Base-by-base conservation (phyloP, 106 monocot species). In the Apostasia ramifera region DNA sequence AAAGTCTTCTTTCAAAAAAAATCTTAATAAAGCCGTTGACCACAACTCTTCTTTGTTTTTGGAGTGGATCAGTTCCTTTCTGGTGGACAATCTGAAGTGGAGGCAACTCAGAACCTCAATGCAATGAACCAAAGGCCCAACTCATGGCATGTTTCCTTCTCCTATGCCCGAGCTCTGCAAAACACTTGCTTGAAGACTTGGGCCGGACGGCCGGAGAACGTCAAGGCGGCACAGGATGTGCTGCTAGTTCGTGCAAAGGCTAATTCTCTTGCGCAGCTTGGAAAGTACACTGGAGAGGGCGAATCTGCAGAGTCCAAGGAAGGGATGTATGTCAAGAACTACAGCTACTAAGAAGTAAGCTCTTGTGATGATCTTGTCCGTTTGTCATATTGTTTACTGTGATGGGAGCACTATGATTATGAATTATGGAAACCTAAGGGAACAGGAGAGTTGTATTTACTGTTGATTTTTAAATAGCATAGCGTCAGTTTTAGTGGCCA, bases 121-220 rank as follows among this genome's bases (percentile, higher is more conserved):
- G 90, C 90, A 42, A 90, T 90, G 86, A 90, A 86, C 80, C 90
- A 90, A 70, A 66, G 86, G 15, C n/a, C 81, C 9, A 86, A 79
- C 81, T 86, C 90, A 13, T 90, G 90, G 90, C 90, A 83, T 54
- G 86, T 90, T n/a, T 90, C 90, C 1, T 90, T 90, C 72, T 90
- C 90, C 26, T 90, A 90, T 26, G 86, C 90, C 0, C 78, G 86
- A 74, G 86, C 90, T 39, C 76, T 90, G 47, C 86, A 90, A 66
- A 90, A 90, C 83, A 86, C 90, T 3, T 90, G 86, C 86, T 60
- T 90, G 73, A 90, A 90, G 75, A 90, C 90, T 13, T 90, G 86
- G 86, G 90, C 83, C 66, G 90, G 90, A 14, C 65, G 81, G 48
- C 83, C 81, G 3, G 90, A 86, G 76, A 90, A 90, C n/a, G 86